Percentiles rank a stretch among this genome's conserved stretches.
Conservation (phyloP, 768 basidiomycete genomes). For the Boletus edulis region DNA sequence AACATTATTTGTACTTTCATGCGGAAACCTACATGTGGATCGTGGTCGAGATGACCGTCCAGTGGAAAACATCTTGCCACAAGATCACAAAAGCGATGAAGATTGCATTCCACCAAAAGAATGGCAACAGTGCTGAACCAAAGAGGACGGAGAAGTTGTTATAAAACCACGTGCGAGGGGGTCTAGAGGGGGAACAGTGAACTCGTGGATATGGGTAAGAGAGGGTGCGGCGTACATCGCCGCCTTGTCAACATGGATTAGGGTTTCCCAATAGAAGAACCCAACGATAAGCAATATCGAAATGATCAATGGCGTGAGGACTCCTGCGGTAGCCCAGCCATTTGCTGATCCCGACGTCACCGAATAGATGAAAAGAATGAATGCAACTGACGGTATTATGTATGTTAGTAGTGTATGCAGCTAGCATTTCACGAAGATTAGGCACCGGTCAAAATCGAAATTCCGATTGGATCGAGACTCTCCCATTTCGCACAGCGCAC, state of each 20-base stretch:
- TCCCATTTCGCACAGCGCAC: constrained; percentile 19
- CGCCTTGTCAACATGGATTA: constrained; percentile 39
- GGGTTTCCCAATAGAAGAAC: constrained; percentile 54
- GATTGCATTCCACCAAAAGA: constrained; percentile 40
- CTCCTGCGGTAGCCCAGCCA: constrained; percentile 47
- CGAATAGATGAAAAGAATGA: constrained; percentile 42
- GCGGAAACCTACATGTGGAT: constrained; percentile 35
- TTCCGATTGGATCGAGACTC: constrained; percentile 38
- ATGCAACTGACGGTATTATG: constrained; percentile 27
- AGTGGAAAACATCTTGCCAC: constrained; percentile 43
- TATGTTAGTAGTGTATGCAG: background rate
- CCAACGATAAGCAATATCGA: constrained; percentile 37
- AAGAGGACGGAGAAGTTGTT: constrained; percentile 41
- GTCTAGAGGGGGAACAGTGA: constrained; percentile 23
- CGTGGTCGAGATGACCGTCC: constrained; percentile 39
- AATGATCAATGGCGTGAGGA: constrained; percentile 46
- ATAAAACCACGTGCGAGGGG: constrained; percentile 43
- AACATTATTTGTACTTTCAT: background rate
- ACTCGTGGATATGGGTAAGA: background rate
- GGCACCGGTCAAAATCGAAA: constrained; percentile 37
- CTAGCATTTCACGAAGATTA: background rate
- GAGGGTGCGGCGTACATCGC: constrained; percentile 35
- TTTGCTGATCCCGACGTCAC: constrained; percentile 45
- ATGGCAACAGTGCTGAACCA: constrained; percentile 37
- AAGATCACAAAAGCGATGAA: constrained; percentile 35